Base-by-base conservation (phyloP, 208 protist species). In the Borovskyia barvae region DNA sequence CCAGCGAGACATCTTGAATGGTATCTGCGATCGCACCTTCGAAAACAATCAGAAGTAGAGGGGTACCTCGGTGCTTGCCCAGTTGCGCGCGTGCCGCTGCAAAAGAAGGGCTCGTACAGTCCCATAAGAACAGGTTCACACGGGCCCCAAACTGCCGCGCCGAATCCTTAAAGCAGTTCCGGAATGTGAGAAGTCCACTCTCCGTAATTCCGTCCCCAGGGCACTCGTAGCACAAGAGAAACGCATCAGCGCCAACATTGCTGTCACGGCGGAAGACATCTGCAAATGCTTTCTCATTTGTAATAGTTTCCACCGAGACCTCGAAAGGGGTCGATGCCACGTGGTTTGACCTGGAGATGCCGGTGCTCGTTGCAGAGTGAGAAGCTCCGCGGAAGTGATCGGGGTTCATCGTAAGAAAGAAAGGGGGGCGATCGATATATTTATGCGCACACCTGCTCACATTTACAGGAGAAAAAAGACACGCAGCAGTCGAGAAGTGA, bases 191-290 rank as follows among this genome's bases (percentile, higher is more conserved):
- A 25, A 91, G 67, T 11, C 46, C 54, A 8, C 67, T 63, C 8
- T 54, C 4, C 1, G 71, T 81, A 17, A 94, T 71, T 3, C 19
- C 48, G 45, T 91, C 87, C 32, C 37, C 43, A 5, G 72, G 53
- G 3, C 60, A 37, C 43, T 94, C 87, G 58, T 90, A 89, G 66
- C 82, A 94, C 8, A 94, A 43, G 30, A 94, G 40, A 28, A 94
- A 70, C 1, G 68, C 53, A 39, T 80, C 79, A 17, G 28, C 24
- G 9, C 25, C 35, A 17, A 2, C 14, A 46, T 11, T 19, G 37
- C 15, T 20, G 2, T 45, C 14, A 17, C 5, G 15, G 32, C 12
- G 22, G 40, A 93, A 93, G 32, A 90, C 33, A 17, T 63, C 43
- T 7, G 49, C 48, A 43, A 93, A 93, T 33, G 82, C 77, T 2